Evolutionary conservation across 1,139 yeast species (phyloP).

Genomic region (Lodderomyces parapsilosis): DNA sequence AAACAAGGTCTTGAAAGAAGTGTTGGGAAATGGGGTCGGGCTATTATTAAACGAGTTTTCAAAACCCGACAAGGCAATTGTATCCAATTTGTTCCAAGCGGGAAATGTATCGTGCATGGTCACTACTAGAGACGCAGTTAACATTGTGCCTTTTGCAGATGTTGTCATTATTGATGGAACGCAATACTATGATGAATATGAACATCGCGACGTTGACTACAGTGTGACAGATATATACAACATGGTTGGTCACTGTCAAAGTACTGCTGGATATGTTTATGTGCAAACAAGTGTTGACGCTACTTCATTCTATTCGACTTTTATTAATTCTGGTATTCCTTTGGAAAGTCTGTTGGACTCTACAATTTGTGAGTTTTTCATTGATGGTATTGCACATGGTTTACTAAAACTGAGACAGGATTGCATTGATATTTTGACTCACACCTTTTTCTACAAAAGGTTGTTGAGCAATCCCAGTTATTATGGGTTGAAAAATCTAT

Average conservation of each 20-base stretch:
- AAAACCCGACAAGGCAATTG: constrained; percentile 50
- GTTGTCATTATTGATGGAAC: constrained; percentile 71
- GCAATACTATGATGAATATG: constrained; percentile 68
- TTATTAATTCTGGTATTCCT: constrained; percentile 75
- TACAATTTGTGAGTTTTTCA: constrained; percentile 61
- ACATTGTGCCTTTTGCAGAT: constrained; percentile 50
- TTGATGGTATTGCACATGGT: constrained; percentile 68
- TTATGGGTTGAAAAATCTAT: constrained; percentile 69
- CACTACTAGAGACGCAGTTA: constrained; percentile 57
- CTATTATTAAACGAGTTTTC: constrained; percentile 56
- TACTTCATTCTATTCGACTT: constrained; percentile 65
- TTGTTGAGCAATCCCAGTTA: constrained; percentile 82
- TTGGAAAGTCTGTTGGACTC: constrained; percentile 72
- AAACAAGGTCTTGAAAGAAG: constrained; percentile 5
- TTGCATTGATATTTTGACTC: constrained; percentile 88
- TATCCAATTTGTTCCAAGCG: constrained; percentile 50
- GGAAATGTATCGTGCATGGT: constrained; percentile 55
- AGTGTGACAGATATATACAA: constrained; percentile 64
- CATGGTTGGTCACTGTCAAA: constrained; percentile 65
- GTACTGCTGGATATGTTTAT: constrained; percentile 34
- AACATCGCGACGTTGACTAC: constrained; percentile 69
- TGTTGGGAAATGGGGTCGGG: constrained; percentile 68
- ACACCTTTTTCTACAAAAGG: constrained; percentile 78
- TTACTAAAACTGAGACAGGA: constrained; percentile 74
- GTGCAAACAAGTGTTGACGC: constrained; percentile 63